phyloP scores from a whole-genome alignment of 2,329 filamentous ascomycete genomes.

The Botryotinia narcissicola region DNA sequence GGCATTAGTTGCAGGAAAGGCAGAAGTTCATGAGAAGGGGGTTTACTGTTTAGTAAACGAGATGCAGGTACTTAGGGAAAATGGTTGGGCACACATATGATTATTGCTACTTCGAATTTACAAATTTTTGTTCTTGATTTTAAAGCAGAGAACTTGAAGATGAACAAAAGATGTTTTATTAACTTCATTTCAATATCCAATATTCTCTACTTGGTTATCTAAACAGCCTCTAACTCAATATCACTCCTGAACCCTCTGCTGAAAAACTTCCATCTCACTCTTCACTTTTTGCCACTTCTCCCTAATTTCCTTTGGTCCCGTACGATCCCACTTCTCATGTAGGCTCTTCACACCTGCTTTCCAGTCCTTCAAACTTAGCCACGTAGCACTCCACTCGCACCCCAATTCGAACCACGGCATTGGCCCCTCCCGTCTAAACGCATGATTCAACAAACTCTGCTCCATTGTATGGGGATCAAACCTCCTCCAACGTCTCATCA shows the following conservation, averaged over 20 bases:
- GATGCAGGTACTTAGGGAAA: conserved; percentile 57
- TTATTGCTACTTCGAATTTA: neutral
- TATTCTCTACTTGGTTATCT: neutral
- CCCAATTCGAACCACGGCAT: conserved; percentile 45
- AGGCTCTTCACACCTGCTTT: conserved; percentile 39
- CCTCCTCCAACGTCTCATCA: conserved; percentile 40
- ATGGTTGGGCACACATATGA: conserved; percentile 55
- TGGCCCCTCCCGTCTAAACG: conserved; percentile 41
- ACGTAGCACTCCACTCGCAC: conserved; percentile 43
- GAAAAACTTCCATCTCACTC: conserved; percentile 10
- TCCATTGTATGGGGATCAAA: conserved; percentile 43
- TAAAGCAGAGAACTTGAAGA: neutral
- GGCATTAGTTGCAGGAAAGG: conserved; percentile 39
- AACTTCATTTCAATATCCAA: neutral
- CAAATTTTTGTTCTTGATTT: neutral
- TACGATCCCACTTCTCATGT: conserved; percentile 42
- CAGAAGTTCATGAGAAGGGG: conserved; percentile 44
- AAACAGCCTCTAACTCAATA: neutral
- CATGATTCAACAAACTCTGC: conserved; percentile 46
- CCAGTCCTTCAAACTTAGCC: conserved; percentile 39
- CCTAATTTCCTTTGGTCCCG: conserved; percentile 30
- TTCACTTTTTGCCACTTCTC: conserved; percentile 18
- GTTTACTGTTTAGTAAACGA: conserved; percentile 57
- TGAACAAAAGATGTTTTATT: neutral
- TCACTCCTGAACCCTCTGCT: neutral